phyloP scores from a whole-genome alignment of 805 yeast species.

The Lipomyces oligophaga region DNA sequence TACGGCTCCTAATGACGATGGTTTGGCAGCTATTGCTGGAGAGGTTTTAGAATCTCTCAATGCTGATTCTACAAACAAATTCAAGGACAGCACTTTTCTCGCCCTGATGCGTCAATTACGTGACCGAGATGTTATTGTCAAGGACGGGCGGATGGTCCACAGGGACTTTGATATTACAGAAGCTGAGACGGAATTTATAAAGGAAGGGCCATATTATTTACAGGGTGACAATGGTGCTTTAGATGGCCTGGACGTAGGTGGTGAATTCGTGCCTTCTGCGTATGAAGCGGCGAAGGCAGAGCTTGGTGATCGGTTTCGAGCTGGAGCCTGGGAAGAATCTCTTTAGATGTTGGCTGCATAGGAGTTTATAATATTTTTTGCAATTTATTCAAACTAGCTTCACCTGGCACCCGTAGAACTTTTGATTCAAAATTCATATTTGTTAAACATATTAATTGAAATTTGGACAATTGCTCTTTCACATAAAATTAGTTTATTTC shows the following conservation, averaged over 20 bases:
- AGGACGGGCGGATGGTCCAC: constrained; percentile 30
- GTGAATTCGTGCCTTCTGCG: constrained; percentile 9
- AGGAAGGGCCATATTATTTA: neutral
- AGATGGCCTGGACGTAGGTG: constrained; percentile 19
- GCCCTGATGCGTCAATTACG: constrained; percentile 30
- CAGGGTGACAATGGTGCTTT: constrained; percentile 2
- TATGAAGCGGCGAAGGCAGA: constrained; percentile 3
- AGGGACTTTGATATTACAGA: neutral
- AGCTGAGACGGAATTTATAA: neutral
- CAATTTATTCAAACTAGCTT: no score
- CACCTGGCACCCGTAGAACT: neutral
- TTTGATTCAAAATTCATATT: neutral
- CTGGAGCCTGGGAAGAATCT: constrained; percentile 22
- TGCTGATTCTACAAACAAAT: constrained; percentile 25
- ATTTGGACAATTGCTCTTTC: no score
- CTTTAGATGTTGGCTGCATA: constrained; percentile 15
- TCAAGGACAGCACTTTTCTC: constrained; percentile 29
- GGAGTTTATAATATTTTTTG: neutral
- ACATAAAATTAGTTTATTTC: no score
- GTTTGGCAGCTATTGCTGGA: constrained; percentile 30
- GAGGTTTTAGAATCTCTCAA: constrained; percentile 24
- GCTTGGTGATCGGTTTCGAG: constrained; percentile 6
- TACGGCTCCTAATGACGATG: constrained; percentile 19
- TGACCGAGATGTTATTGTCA: constrained; percentile 30
- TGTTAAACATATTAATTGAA: neutral